Percentiles rank a stretch among this genome's conserved stretches.
phyloP scores from a whole-genome alignment of 768 basidiomycete species.

The Leucogyrophana mollusca region DNA sequence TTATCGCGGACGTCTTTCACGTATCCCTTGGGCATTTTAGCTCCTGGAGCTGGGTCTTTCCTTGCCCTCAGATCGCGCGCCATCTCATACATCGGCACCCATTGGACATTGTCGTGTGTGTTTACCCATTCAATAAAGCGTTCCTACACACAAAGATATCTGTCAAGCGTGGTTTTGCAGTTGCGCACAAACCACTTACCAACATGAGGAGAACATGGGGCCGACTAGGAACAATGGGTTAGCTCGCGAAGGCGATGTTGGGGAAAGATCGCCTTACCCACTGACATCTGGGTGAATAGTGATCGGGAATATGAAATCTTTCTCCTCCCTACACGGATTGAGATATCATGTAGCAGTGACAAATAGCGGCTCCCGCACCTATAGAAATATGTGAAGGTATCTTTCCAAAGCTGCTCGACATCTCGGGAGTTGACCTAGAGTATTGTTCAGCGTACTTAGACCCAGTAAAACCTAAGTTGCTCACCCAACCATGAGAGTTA shows the following conservation, averaged over 20 bases:
- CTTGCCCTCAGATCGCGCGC: conserved; percentile 53
- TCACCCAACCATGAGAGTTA: conserved; percentile 73
- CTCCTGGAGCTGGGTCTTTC: conserved; percentile 42
- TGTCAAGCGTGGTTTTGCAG: neutral
- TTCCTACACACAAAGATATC: conserved; percentile 35
- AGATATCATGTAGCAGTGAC: neutral
- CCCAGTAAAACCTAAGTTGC: conserved; percentile 2
- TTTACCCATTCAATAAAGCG: conserved; percentile 71
- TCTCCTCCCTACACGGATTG: conserved; percentile 45
- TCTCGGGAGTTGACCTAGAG: conserved; percentile 59
- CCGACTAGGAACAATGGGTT: conserved; percentile 34
- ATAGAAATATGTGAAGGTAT: conserved; percentile 69
- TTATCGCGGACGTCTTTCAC: too few species aligned
- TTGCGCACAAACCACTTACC: conserved; percentile 31
- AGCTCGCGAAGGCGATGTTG: neutral
- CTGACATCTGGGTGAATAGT: conserved; percentile 81
- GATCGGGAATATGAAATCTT: conserved; percentile 69
- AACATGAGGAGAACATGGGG: conserved; percentile 77
- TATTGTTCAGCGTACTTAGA: neutral
- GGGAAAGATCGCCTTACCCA: conserved; percentile 40
- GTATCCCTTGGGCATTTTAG: conserved; percentile 49
- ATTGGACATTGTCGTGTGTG: conserved; percentile 61
- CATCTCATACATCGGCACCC: conserved; percentile 68
- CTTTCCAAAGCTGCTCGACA: conserved; percentile 75
- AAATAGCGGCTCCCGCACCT: conserved; percentile 30